phyloP scores from a whole-genome alignment of 208 protist species.

The Ichthyophonus hoferi region DNA sequence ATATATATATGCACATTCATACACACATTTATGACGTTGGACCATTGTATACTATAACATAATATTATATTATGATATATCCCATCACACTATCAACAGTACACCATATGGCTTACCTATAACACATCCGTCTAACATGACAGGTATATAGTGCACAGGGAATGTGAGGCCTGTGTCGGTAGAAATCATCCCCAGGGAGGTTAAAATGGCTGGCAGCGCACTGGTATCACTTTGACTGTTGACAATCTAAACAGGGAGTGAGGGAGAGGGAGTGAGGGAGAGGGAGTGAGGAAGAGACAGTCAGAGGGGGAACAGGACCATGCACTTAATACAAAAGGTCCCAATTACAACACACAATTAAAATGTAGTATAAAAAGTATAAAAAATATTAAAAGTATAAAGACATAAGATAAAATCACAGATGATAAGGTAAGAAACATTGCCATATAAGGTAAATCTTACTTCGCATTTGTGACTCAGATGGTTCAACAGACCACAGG shows the following conservation, averaged over 20 bases:
- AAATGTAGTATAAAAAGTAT: background rate
- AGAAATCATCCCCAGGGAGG: slow-evolving; percentile 21
- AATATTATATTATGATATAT: no score
- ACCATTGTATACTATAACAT: no score
- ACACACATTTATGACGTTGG: background rate
- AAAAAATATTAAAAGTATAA: background rate
- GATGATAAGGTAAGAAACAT: no score
- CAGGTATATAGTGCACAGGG: slow-evolving; percentile 34
- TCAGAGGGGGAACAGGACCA: background rate
- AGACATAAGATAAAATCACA: no score
- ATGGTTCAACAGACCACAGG: slow-evolving; percentile 99
- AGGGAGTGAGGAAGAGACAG: background rate
- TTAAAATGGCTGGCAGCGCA: slow-evolving; percentile 8
- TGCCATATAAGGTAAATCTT: no score
- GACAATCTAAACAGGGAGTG: background rate
- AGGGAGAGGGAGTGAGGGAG: background rate
- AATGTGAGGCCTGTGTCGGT: background rate
- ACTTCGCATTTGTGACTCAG: slow-evolving; percentile 72
- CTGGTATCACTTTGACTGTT: background rate
- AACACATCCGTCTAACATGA: slow-evolving; percentile 56
- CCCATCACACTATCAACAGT: no score
- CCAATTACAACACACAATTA: no score
- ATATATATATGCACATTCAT: background rate
- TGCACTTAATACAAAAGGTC: background rate
- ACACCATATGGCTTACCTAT: no score